phyloP scores from a whole-genome alignment of 2,329 filamentous ascomycete genomes.

The Fusarium scirpi region DNA sequence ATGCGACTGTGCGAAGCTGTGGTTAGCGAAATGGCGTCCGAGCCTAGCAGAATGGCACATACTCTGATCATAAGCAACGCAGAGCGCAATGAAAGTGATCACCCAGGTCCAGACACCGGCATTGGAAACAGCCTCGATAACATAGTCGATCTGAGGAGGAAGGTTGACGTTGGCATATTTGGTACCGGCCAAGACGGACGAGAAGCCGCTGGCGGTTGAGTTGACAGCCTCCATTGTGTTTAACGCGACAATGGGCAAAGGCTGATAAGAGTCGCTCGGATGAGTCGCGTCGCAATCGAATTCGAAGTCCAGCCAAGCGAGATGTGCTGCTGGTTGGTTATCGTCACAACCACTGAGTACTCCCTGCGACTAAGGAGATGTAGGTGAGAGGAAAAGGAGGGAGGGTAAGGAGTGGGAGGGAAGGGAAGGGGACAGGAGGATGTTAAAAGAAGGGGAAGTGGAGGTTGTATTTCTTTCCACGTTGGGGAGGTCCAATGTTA shows the following conservation, averaged over 20 bases:
- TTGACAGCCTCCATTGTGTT: constrained; percentile 67
- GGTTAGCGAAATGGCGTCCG: constrained; percentile 36
- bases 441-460: constrained; percentile 30
- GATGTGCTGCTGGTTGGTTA: constrained; percentile 12
- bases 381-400: constrained; percentile 5
- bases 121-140: constrained; percentile 67
- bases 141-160: constrained; percentile 66
- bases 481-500: constrained; percentile 16
- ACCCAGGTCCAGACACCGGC: constrained; percentile 72
- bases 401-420: background rate
- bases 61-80: constrained; percentile 92
- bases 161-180: constrained; percentile 63
- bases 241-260: constrained; percentile 7
- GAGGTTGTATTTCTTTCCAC: constrained; percentile 31
- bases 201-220: constrained; percentile 75
- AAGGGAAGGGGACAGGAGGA: constrained; percentile 9
- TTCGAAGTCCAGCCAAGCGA: constrained; percentile 25
- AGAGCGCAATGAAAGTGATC: constrained; percentile 75
- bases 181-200: constrained; percentile 71
- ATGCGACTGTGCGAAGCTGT: constrained; percentile 70
- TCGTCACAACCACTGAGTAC: constrained; percentile 31
- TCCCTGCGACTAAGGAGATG: constrained; percentile 27
- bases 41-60: constrained; percentile 54
- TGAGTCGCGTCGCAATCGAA: constrained; percentile 23
- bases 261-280: constrained; percentile 5